Evolutionary conservation across 371 early-diverging fungal genomes (phyloP), one percentile per base, ranked within the genome.

Genomic region (Rhizopus microsporus): DNA sequence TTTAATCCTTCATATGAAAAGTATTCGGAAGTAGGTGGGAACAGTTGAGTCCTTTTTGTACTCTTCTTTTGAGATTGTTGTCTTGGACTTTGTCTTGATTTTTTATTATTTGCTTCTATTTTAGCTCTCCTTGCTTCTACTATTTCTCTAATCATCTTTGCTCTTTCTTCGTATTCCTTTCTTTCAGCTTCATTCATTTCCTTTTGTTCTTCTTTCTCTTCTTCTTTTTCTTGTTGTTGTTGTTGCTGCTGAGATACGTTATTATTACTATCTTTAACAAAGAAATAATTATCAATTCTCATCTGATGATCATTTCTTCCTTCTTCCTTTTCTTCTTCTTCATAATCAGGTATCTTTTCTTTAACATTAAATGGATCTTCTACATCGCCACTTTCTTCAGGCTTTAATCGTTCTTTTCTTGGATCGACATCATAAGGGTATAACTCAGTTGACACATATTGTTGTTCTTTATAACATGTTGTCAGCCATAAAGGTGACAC

Each of bases 271-370:
- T 46, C 23, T 23, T 23, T 23, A 23, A 23, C 23, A 23, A 23
- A 23, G 29, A 46, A 46, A 23, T n/a, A 46, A 29, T 29, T 46
- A 29, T 46, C 46, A 46, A 46, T 46, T 46, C 46, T 12, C 46
- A 46, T 7, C 29, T 46, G 46, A 7, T 12, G 46, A n/a, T 12
- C 46, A 46, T 29, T 5, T 5, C 29, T 17, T 46, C 29, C 46
- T 9, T n/a, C 46, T 8, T 7, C 15, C 3, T 12, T 29, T 29
- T 29, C 4, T 5, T 15, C 7, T 46, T 46, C 46, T 9, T 3
- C 46, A 23, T 7, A 8, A 23, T 46, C 46, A 7, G 46, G 29
- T 23, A 46, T 29, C 9, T 9, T 17, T 7, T 23, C 30, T 23
- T 46, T 12, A 6, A 46, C 15, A n/a, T 12, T 29, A 46, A 46